phyloP scores from a whole-genome alignment of 768 basidiomycete species.

The Leccinum imitatum region DNA sequence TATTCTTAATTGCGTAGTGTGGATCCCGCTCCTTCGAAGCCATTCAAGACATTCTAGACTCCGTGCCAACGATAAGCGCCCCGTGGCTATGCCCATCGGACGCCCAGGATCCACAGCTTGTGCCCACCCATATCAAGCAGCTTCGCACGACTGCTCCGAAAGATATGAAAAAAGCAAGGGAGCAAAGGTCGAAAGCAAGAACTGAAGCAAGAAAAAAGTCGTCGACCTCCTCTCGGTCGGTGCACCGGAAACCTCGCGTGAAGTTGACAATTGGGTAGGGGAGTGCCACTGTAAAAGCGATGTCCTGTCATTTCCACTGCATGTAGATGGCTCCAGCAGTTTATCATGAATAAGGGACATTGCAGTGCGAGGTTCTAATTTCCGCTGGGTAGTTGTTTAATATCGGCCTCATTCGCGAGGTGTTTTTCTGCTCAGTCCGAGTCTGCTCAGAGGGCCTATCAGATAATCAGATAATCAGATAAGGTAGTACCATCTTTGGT shows the following conservation, averaged over 20 bases:
- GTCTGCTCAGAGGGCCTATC: background rate
- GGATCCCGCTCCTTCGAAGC: conserved; percentile 38
- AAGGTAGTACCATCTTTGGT: background rate
- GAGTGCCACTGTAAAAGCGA: background rate
- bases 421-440: no score
- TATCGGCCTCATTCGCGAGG: background rate
- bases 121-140: conserved; percentile 82
- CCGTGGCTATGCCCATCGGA: conserved; percentile 54
- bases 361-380: background rate
- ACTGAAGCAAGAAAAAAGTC: conserved; percentile 42
- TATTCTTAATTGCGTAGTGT: conserved; percentile 31
- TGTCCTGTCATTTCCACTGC: background rate
- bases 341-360: background rate
- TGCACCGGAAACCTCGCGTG: conserved; percentile 23
- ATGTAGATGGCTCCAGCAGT: background rate
- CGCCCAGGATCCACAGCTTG: conserved; percentile 31
- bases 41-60: conserved; percentile 42
- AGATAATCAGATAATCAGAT: background rate
- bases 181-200: conserved; percentile 50
- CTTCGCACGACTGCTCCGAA: conserved; percentile 74
- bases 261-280: conserved; percentile 17
- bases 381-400: background rate
- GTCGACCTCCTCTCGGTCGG: conserved; percentile 9
- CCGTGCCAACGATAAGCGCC: conserved; percentile 57
- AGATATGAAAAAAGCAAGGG: conserved; percentile 73